Evolutionary conservation across 225 moss, liverwort and hornwort genomes (phyloP), one percentile per base, ranked within the genome.

Genomic region (Bryum argenteum): DNA sequence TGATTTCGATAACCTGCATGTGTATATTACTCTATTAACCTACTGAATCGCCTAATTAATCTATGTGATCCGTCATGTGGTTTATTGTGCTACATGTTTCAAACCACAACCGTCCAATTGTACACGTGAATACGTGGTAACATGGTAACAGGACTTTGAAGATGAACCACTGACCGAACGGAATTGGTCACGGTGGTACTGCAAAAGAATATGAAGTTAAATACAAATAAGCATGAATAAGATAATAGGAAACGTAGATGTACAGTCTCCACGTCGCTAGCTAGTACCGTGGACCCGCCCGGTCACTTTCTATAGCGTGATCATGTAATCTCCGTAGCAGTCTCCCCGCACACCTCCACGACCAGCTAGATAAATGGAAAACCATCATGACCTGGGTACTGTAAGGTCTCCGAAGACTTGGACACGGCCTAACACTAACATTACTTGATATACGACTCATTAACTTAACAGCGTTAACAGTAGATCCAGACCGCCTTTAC

Each of bases 221-320:
- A 73, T 39, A 47, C 44, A 14, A 40, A 40, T 3, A 43, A 53
- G 40, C 62, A 62, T 18, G 40, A 70, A 54, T 41, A 74, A 74
- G 65, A 73, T 45, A 69, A n/a, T 58, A 45, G 69, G 63, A 48
- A 70, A 62, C 62, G 19, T 38, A 55, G 14, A 58, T 33, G 78
- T 70, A 73, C 81, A 75, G 70, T 62, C 56, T 63, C 54, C 16
- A 17, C 63, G 52, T 77, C 44, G 68, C 43, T 77, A 61, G 69
- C 63, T 54, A 54, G 73, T 50, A 61, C 71, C 54, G 70, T 71
- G 52, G 80, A 77, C 69, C 54, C 26, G 50, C 69, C 54, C 26
- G 50, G 81, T 82, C 82, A 61, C 70, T 70, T 48, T 74, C 74
- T 43, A 18, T 61, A 61, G 81, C 60, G 78, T 78, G 78, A 74